Evolutionary conservation across 495 filamentous ascomycete genomes (phyloP).

Genomic region (Podospora australis): DNA sequence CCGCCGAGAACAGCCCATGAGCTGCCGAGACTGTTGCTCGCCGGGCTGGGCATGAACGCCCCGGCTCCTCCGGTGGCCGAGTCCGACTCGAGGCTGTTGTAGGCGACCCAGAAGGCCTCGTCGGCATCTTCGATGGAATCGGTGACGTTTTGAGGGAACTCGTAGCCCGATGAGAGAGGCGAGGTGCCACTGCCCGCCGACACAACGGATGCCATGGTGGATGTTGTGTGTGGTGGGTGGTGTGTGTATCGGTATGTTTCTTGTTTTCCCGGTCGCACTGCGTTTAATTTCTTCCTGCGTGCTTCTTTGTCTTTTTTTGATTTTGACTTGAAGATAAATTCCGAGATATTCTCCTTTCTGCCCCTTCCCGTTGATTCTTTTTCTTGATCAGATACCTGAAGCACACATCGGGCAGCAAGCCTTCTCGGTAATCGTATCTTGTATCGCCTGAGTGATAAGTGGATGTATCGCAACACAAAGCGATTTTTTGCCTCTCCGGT

Average conservation of each 20-base stretch:
- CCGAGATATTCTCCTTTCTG: neutral
- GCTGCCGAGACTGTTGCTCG: slow-evolving; percentile 34
- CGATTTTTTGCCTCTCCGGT: no score
- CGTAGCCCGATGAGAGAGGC: slow-evolving; percentile 23
- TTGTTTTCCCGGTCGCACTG: no score
- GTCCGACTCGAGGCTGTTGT: slow-evolving; percentile 19
- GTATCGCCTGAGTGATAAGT: no score
- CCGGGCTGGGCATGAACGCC: slow-evolving; percentile 36
- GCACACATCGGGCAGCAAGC: no score
- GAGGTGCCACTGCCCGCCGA: slow-evolving; percentile 25
- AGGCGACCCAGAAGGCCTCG: slow-evolving; percentile 21
- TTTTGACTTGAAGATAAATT: no score
- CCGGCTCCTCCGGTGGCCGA: slow-evolving; percentile 20
- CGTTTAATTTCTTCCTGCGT: no score
- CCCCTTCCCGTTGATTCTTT: neutral
- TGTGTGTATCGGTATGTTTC: no score
- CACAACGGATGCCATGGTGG: slow-evolving; percentile 29
- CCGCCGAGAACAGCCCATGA: slow-evolving; percentile 35
- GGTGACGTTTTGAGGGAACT: slow-evolving; percentile 10
- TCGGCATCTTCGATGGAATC: slow-evolving; percentile 19
- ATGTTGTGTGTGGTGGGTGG: no score
- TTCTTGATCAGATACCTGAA: no score
- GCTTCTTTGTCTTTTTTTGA: no score
- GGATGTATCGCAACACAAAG: no score
- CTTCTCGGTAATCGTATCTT: no score